Evolutionary conservation across 768 basidiomycete species (phyloP), one percentile per base, ranked within the genome.

Genomic region (Scleroderma citrinum): DNA sequence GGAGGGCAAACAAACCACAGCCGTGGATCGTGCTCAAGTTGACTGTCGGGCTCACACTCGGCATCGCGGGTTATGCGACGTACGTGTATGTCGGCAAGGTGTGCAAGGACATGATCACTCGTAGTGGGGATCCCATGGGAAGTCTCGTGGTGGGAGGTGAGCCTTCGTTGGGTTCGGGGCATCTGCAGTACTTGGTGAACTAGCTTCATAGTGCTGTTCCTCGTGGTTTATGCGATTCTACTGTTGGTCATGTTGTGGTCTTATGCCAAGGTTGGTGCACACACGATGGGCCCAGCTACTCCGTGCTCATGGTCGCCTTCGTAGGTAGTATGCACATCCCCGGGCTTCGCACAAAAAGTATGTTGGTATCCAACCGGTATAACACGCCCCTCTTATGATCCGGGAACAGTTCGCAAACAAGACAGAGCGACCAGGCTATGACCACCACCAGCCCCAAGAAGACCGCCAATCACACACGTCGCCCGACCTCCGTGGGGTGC

Each of bases 81-180:
- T 95, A 94, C 62, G 91, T 92, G 2, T 91, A 91, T 60, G 75
- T 88, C 21, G 87, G 75, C 0, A 68, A 82, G 47, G 73, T 92
- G 7, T 86, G 83, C 59, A 70, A 81, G 32, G 79, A 82, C 16
- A 85, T 88, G 77, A 76, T 93, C n/a, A 68, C 68, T 54, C 61
- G 70, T 41, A 66, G 69, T 46, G 52, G 54, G 2, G 59, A 61
- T 12, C 76, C 76, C 3, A 66, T 76, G 5, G 81, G 76, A 5
- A 71, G 76, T 23, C 68, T 72, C 53, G 68, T 67, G 0, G 67
- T 76, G 35, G 92, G 87, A 50, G 76, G 91, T 92, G 67, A 73
- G 91, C 84, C 40, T 29, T 44, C 30, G 26, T 42, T 12, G 24
- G 17, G 41, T 31, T 29, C 41, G 39, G 36, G 39, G 43, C 48